Percentiles rank a stretch among this genome's conserved stretches.
Evolutionary conservation across 208 protist species (phyloP).

Genomic region (Acanthamoeba lenticulata): DNA sequence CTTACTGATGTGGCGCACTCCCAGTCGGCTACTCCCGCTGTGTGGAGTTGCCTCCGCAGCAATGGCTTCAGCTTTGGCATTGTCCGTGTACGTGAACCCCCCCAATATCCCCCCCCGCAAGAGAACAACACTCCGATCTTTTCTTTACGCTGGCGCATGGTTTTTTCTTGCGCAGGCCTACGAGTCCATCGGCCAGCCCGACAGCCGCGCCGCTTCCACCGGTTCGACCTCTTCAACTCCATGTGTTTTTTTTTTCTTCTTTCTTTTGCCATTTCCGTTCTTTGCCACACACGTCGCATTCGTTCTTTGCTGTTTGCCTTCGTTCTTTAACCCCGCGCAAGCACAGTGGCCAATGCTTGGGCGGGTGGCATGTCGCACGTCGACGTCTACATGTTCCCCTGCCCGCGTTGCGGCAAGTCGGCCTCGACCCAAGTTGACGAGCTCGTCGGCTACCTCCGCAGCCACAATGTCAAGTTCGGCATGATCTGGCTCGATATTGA

Average conservation of each 20-base stretch:
- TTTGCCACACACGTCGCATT: neutral
- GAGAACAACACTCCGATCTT: too few relatives aligned
- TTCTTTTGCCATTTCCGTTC: neutral
- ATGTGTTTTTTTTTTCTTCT: neutral
- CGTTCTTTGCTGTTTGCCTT: neutral
- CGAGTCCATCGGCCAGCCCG: neutral
- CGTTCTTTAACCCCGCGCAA: neutral
- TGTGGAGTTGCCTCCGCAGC: neutral
- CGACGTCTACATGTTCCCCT: conserved; percentile 69
- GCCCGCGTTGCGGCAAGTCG: conserved; percentile 44
- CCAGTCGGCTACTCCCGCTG: neutral
- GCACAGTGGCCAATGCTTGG: neutral
- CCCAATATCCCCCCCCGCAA: too few relatives aligned
- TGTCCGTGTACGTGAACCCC: neutral
- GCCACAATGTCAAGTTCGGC: conserved; percentile 1
- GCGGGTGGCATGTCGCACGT: conserved; percentile 48
- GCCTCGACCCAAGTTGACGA: conserved; percentile 4
- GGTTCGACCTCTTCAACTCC: neutral
- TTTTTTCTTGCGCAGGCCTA: neutral
- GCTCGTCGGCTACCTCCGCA: conserved; percentile 49
- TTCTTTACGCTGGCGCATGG: neutral
- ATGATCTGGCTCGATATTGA: conserved; percentile 65
- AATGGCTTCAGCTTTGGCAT: conserved; percentile 44
- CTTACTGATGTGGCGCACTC: neutral
- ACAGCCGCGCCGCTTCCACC: neutral